Conservation (phyloP, 345 rosid genomes). For the Eutrema japonicum region DNA sequence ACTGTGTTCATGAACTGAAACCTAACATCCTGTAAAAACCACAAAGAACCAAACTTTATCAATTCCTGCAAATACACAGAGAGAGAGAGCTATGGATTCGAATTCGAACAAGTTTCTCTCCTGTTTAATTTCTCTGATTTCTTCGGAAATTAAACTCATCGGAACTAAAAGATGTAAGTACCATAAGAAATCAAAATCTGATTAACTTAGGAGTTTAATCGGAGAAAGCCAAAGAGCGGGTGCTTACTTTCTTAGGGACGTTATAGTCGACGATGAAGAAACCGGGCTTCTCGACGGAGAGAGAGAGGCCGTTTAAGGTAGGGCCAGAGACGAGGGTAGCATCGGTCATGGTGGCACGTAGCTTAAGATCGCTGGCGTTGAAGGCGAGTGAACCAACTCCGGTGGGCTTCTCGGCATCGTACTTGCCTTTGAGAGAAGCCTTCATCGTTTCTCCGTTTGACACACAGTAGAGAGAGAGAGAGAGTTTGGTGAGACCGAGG, state of each 20-base stretch:
- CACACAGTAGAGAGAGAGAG: constrained; percentile 10
- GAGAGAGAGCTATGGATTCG: background rate
- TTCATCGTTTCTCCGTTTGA: constrained; percentile 47
- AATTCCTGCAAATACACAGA: background rate
- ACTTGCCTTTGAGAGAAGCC: constrained; percentile 79
- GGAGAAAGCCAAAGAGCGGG: background rate
- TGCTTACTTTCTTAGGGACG: constrained; percentile 73
- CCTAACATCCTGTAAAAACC: constrained; percentile 65
- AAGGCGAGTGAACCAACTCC: constrained; percentile 58
- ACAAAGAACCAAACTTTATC: background rate
- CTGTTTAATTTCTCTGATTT: too few species aligned
- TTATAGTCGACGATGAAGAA: constrained; percentile 76
- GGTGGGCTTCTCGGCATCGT: constrained; percentile 58
- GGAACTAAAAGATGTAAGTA: too few species aligned
- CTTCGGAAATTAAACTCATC: too few species aligned
- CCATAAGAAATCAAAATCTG: too few species aligned
- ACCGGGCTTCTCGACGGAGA: constrained; percentile 85
- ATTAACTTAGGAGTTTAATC: too few species aligned
- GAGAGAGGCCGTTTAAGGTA: constrained; percentile 69
- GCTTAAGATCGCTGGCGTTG: constrained; percentile 71
- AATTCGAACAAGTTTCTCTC: too few species aligned
- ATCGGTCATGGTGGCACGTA: constrained; percentile 80
- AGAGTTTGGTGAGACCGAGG: constrained; percentile 23
- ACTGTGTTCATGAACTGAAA: constrained; percentile 93
- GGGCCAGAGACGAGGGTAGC: constrained; percentile 84